Evolutionary conservation across 1,139 yeast genomes (phyloP).

Genomic region (Yamadazyma membranifaciens): DNA sequence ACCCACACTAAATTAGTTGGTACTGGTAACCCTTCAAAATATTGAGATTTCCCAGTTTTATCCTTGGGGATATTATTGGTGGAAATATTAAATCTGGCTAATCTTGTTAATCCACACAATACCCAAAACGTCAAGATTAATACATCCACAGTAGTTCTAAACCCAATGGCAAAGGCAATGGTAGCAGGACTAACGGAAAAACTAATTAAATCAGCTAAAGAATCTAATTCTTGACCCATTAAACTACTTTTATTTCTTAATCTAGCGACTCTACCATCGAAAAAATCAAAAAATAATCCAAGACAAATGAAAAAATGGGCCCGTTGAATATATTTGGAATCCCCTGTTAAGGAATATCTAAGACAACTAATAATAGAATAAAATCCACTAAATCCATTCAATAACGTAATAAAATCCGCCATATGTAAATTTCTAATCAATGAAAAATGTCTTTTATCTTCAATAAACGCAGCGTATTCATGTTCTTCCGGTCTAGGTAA

Average conservation of each 20-base stretch:
- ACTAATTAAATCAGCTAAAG: conserved; percentile 89
- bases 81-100: conserved; percentile 93
- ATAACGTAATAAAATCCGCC: conserved; percentile 92
- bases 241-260: conserved; percentile 87
- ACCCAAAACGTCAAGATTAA: conserved; percentile 80
- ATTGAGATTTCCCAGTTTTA: conserved; percentile 71
- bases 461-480: conserved; percentile 75
- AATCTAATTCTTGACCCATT: conserved; percentile 97
- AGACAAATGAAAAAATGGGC: conserved; percentile 86
- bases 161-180: conserved; percentile 88
- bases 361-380: conserved; percentile 85
- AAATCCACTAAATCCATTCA: conserved; percentile 89
- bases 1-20: conserved; percentile 85
- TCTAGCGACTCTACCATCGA: conserved; percentile 96
- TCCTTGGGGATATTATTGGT: conserved; percentile 93
- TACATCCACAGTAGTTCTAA: conserved; percentile 79
- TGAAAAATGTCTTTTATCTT: conserved; percentile 76
- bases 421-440: conserved; percentile 79
- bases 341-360: conserved; percentile 69
- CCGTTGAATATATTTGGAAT: conserved; percentile 72
- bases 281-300: conserved; percentile 92
- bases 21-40: conserved; percentile 93
- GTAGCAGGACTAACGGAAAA: conserved; percentile 94
- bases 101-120: conserved; percentile 86
- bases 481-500: conserved; percentile 64